Conservation (phyloP, 495 filamentous ascomycete genomes). For the Annulohypoxylon nitens region DNA sequence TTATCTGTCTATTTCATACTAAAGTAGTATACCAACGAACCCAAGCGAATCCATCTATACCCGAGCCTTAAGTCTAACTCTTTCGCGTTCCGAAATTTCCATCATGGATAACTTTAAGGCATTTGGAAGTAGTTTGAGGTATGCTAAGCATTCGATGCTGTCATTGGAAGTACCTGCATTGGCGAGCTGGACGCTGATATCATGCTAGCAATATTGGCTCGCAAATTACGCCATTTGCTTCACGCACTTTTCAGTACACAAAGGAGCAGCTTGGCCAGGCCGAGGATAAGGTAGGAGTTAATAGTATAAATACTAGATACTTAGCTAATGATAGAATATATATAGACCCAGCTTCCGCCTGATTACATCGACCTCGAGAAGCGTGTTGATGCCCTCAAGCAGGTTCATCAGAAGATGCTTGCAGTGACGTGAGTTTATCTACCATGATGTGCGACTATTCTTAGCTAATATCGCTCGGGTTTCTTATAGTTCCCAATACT, state of each 20-base stretch:
- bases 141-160: constrained; percentile 11
- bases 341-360: constrained; percentile 90
- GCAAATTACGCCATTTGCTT: constrained; percentile 87
- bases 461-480: constrained; percentile 32
- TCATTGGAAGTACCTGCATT: constrained; percentile 18
- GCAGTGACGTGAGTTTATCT: constrained; percentile 84
- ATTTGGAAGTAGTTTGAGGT: constrained; percentile 60
- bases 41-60: constrained; percentile 10
- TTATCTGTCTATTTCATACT: constrained; percentile 11
- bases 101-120: constrained; percentile 78
- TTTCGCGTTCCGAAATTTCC: constrained; percentile 26
- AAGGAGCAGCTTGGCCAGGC: constrained; percentile 96
- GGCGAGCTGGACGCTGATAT: constrained; percentile 22
- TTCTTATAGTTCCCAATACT: constrained; percentile 84
- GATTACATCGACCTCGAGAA: constrained; percentile 99
- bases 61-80: not conserved
- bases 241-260: constrained; percentile 94
- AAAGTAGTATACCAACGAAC: not conserved
- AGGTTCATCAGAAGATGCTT: constrained; percentile 95
- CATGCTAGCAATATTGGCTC: constrained; percentile 59
- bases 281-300: constrained; percentile 82
- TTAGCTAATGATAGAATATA: constrained; percentile 30
- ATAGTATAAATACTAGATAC: not conserved
- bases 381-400: constrained; percentile 96
- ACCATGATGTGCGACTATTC: constrained; percentile 4